Evolutionary conservation across 805 yeast species (phyloP), one percentile per base, ranked within the genome.

Genomic region (Ogataea chonburiensis): DNA sequence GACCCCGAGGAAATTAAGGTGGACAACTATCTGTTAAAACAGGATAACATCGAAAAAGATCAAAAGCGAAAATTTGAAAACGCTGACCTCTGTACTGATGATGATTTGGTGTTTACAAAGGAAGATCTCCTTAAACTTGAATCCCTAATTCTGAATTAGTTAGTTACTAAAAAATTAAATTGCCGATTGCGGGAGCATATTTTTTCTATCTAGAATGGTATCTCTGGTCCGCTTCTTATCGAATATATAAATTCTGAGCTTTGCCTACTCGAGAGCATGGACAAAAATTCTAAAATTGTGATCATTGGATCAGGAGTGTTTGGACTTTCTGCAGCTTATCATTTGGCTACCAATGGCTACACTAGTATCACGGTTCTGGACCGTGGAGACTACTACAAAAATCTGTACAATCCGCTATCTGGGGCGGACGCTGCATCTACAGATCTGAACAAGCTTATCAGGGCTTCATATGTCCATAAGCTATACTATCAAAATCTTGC

Each of bases 241-340:
- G n/a, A n/a, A n/a, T n/a, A n/a, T n/a, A n/a, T n/a, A n/a, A n/a
- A n/a, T n/a, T n/a, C n/a, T n/a, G n/a, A 19, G 10, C 22, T 28
- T n/a, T 23, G 25, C 21, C 17, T 27, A 29, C 17, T 31, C 21
- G 22, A 19, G 22, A 7, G 4, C 8, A 22, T 38, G 36, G 18
- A 23, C 7, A 22, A 21, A 13, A n/a, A 17, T 16, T 30, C 28
- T 14, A 25, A 21, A 13, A 59, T 70, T 28, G 56, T 63, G 22
- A 62, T 72, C 28, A 62, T 70, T n/a, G 79, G 79, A 12, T 66
- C 72, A 6, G 77, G 79, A 18, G 71, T 67, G 14, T 71, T 68
- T 47, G 79, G 79, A 2, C 56, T 72, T 15, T 67, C 75, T n/a
- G 56, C 67, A 1, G 72, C 73, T 3, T 58, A 62, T 22, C 60